A percentile compares a stretch with the other conserved stretches of the same genome.
phyloP scores from a whole-genome alignment of 352 stramenopile genomes.

The Phytophthora melonis region DNA sequence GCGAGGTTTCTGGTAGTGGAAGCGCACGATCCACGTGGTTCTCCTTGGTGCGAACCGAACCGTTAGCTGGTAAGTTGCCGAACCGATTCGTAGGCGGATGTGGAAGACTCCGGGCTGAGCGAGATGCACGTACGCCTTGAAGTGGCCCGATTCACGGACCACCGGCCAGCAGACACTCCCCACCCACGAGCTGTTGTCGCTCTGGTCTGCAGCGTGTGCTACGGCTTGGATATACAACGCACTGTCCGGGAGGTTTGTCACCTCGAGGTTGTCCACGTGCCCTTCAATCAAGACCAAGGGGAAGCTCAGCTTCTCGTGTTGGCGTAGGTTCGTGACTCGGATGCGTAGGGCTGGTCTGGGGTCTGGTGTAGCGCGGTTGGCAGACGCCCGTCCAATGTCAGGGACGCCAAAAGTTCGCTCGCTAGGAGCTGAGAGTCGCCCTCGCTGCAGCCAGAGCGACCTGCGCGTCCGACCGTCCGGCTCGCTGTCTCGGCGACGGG shows the following conservation, averaged over 20 bases:
- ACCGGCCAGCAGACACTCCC: slow-evolving; percentile 26
- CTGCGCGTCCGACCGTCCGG: background rate
- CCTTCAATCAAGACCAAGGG: slow-evolving; percentile 20
- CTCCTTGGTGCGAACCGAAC: slow-evolving; percentile 13
- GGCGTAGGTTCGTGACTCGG: slow-evolving; percentile 14
- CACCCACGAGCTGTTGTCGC: slow-evolving; percentile 13
- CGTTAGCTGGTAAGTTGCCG: background rate
- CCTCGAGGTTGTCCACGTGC: slow-evolving; percentile 11
- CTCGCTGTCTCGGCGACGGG: background rate
- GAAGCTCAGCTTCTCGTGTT: slow-evolving; percentile 17
- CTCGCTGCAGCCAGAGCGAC: slow-evolving; percentile 3
- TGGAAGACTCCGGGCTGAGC: slow-evolving; percentile 5
- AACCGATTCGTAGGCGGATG: slow-evolving; percentile 9
- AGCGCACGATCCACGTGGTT: slow-evolving; percentile 21
- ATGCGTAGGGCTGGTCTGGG: slow-evolving; percentile 2
- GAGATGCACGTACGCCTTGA: slow-evolving; percentile 27
- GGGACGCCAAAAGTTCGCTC: background rate
- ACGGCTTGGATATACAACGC: slow-evolving; percentile 16
- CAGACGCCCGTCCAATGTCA: background rate
- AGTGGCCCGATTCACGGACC: slow-evolving; percentile 23
- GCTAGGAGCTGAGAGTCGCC: background rate
- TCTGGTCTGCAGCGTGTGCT: background rate
- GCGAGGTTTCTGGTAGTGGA: slow-evolving; percentile 24
- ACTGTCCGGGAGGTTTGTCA: slow-evolving; percentile 8
- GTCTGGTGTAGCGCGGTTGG: background rate